These are phyloP conservation scores for Diaporthe eres DNA, from an alignment of 2,329 filamentous ascomycete species.

Conservation along the genomic window DNA sequence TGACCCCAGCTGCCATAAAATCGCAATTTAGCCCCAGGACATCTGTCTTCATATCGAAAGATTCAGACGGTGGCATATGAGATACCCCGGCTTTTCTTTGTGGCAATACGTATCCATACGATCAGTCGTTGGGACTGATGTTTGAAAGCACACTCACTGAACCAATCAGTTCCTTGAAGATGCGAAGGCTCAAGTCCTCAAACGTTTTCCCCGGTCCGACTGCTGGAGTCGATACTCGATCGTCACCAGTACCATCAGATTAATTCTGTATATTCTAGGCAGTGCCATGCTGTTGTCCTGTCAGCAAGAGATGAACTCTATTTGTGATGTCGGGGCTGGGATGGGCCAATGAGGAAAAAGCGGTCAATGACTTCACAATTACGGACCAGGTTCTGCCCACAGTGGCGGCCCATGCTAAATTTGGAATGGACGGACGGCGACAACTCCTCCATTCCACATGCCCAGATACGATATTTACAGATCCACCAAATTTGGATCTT, in stretches of 20 bases:
- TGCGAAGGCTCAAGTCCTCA: no score
- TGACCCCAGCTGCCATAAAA: no score
- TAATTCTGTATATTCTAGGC: not conserved
- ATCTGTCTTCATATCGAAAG: no score
- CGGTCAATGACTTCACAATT: slow-evolving; percentile 29
- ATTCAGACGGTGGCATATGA: no score
- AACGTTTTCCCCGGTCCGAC: no score
- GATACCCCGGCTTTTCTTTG: not conserved
- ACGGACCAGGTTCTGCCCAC: slow-evolving; percentile 8
- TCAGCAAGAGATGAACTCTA: not conserved
- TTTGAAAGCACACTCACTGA: not conserved
- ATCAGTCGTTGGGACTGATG: no score
- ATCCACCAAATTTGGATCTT: no score
- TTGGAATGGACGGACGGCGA: not conserved
- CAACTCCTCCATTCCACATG: not conserved
- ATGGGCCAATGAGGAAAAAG: slow-evolving; percentile 10
- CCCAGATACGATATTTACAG: not conserved
- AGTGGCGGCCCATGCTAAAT: not conserved
- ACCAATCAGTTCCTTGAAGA: not conserved
- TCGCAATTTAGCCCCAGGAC: no score
- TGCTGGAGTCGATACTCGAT: not conserved
- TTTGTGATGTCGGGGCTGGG: not conserved
- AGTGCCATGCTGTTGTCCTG: not conserved
- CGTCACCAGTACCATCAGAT: not conserved
- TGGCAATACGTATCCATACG: not conserved